phyloP scores from a whole-genome alignment of 2,329 filamentous ascomycete species.

The Diaporthe amygdali region DNA sequence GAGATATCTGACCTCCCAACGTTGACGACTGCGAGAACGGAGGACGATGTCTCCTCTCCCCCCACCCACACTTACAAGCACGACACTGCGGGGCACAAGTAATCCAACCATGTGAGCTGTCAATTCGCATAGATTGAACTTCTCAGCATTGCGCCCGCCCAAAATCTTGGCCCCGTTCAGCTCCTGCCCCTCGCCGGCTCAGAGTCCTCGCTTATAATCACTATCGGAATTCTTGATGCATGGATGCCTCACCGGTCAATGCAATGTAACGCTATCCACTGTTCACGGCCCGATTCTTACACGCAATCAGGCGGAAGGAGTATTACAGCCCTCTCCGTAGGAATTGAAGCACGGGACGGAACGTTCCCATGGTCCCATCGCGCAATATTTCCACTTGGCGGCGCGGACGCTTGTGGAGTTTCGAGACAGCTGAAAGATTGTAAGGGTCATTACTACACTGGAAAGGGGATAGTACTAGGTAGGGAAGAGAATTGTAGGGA shows the following conservation, averaged over 20 bases:
- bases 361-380: not conserved
- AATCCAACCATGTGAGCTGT: not conserved
- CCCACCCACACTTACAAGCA: no score
- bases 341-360: not conserved
- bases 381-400: not conserved
- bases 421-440: not conserved
- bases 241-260: not conserved
- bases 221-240: not conserved
- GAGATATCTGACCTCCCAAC: not conserved
- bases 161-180: not conserved
- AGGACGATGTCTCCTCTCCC: not conserved
- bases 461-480: not conserved
- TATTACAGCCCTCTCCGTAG: not conserved
- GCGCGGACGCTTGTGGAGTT: not conserved
- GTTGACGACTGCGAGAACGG: not conserved
- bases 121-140: not conserved
- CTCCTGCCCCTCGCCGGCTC: not conserved
- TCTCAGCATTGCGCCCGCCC: not conserved
- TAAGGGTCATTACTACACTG: not conserved
- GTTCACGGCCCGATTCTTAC: not conserved
- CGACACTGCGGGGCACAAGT: no score
- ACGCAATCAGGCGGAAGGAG: not conserved
- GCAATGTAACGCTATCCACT: not conserved
- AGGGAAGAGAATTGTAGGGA: no score
- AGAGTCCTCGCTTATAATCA: not conserved